Conservation (phyloP, 257 asterid species). For the Fraxinus pennsylvanica region DNA sequence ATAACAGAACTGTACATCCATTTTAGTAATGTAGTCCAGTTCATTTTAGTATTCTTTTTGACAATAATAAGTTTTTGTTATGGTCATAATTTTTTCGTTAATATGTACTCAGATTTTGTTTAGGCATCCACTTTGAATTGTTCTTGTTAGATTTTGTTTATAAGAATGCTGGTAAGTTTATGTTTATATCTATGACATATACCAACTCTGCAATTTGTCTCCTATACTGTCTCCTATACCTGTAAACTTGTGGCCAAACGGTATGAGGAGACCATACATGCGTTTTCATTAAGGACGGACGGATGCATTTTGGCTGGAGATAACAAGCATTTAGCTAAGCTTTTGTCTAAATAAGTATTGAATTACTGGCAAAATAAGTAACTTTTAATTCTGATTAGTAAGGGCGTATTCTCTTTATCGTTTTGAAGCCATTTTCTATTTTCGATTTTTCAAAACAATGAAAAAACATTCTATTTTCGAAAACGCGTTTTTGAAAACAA, state of each 20-base stretch:
- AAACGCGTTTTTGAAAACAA: too few species aligned
- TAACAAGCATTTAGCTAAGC: neutral
- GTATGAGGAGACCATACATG: neutral
- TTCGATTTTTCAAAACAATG: too few species aligned
- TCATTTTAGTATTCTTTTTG: slow-evolving; percentile 6
- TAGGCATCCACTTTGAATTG: neutral
- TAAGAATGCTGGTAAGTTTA: neutral
- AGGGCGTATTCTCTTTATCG: too few species aligned
- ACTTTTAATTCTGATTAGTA: too few species aligned
- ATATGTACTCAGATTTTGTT: neutral
- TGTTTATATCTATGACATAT: slow-evolving; percentile 11
- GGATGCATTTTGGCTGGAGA: neutral
- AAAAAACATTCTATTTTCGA: too few species aligned
- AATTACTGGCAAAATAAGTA: neutral
- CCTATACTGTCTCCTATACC: neutral
- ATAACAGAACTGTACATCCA: slow-evolving; percentile 25
- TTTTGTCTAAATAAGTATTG: neutral
- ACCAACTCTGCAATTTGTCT: slow-evolving; percentile 3
- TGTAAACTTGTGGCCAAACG: neutral
- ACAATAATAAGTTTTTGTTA: neutral
- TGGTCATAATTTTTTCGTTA: neutral
- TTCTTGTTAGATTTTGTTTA: neutral
- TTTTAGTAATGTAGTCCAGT: slow-evolving; percentile 10
- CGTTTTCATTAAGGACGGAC: neutral
- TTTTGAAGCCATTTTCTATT: too few species aligned